Percentiles rank a stretch among this genome's conserved stretches.
Evolutionary conservation across 805 yeast genomes (phyloP).

Genomic region (Cyberlindnera japonica): DNA sequence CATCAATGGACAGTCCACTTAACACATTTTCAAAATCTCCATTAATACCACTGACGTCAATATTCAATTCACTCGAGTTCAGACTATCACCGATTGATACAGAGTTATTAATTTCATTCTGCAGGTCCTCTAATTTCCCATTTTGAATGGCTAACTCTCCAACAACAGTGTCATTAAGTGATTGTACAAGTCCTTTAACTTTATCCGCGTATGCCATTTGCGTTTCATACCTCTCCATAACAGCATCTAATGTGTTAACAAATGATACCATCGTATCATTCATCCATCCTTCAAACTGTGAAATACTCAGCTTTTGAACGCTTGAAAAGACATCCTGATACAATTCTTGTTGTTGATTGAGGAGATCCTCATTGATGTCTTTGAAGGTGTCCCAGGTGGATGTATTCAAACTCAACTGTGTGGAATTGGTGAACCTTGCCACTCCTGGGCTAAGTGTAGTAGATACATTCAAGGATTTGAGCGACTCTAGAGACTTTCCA

Average conservation of each 20-base stretch:
- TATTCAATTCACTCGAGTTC: constrained; percentile 3
- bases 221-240: neutral
- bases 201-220: neutral
- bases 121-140: neutral
- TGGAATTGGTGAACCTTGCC: neutral
- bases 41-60: constrained; percentile 2
- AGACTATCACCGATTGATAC: constrained; percentile 7
- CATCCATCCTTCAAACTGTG: constrained; percentile 1
- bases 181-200: neutral
- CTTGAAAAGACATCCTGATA: neutral
- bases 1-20: neutral
- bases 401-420: neutral
- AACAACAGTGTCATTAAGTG: constrained; percentile 5
- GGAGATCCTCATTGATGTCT: neutral
- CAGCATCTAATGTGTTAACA: constrained; percentile 1
- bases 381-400: neutral
- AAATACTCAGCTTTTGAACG: neutral
- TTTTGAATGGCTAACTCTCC: constrained; percentile 1
- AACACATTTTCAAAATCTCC: neutral
- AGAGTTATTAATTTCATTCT: constrained; percentile 3
- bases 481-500: neutral
- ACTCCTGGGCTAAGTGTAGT: neutral
- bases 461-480: neutral
- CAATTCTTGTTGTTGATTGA: neutral
- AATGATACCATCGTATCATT: constrained; percentile 2